A percentile compares a stretch with the other conserved stretches of the same genome.
Conservation (phyloP, 257 asterid species). For the Anisodus tanguticus region DNA sequence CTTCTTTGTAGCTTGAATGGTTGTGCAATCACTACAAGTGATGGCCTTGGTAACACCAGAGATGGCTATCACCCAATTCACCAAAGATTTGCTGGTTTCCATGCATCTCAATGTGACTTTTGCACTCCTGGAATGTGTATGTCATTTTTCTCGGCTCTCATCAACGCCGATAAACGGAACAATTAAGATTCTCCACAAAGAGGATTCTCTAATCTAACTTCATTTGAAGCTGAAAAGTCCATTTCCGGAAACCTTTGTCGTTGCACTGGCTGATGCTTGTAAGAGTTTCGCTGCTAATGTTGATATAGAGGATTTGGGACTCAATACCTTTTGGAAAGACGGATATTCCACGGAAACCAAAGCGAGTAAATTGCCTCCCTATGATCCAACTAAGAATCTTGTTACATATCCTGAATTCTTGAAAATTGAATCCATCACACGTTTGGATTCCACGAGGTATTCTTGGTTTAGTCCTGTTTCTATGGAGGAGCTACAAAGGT, state of each 20-base stretch:
- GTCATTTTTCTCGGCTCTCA: constrained; percentile 69
- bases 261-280: constrained; percentile 82
- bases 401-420: constrained; percentile 46
- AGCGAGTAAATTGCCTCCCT: constrained; percentile 45
- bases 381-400: constrained; percentile 42
- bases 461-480: constrained; percentile 66
- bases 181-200: constrained; percentile 38
- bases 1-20: constrained; percentile 72
- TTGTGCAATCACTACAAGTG: constrained; percentile 69
- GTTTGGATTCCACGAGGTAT: constrained; percentile 43
- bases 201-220: constrained; percentile 65
- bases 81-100: constrained; percentile 73
- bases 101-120: constrained; percentile 82
- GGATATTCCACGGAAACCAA: constrained; percentile 47
- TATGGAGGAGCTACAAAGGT: constrained; percentile 54
- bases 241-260: constrained; percentile 71
- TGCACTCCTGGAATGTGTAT: constrained; percentile 85
- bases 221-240: constrained; percentile 68
- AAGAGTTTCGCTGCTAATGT: constrained; percentile 66
- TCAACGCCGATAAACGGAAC: constrained; percentile 51
- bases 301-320: constrained; percentile 74
- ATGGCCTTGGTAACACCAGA: constrained; percentile 74
- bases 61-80: constrained; percentile 77
- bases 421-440: constrained; percentile 32
- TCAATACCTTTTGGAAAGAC: constrained; percentile 61